Percentiles rank a stretch among this genome's conserved stretches.
phyloP scores from a whole-genome alignment of 768 basidiomycete species.

The Lyophyllum shimeji region DNA sequence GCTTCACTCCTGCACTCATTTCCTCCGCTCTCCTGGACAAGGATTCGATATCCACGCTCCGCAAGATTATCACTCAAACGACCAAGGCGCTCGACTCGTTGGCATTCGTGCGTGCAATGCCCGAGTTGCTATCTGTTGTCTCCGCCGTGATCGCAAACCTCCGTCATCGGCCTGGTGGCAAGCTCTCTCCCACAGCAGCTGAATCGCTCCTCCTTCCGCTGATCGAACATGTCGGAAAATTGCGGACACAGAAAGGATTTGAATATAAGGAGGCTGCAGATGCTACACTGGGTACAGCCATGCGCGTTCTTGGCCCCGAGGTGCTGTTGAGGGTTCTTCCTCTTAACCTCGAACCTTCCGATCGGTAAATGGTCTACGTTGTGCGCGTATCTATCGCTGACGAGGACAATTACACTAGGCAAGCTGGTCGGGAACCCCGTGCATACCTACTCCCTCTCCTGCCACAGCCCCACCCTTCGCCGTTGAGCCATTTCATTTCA shows the following conservation, averaged over 20 bases:
- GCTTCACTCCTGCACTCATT: conserved; percentile 68
- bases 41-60: conserved; percentile 53
- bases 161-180: conserved; percentile 43
- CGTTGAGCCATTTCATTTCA: conserved; percentile 79
- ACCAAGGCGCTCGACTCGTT: conserved; percentile 72
- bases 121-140: conserved; percentile 74
- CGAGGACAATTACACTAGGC: conserved; percentile 37
- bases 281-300: conserved; percentile 71
- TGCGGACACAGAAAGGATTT: conserved; percentile 79
- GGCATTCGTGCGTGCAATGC: conserved; percentile 70
- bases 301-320: conserved; percentile 84
- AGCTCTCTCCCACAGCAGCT: conserved; percentile 52
- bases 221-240: conserved; percentile 67
- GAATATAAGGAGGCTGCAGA: conserved; percentile 92
- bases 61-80: conserved; percentile 61
- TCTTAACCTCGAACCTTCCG: conserved; percentile 79
- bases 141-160: conserved; percentile 69
- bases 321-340: conserved; percentile 74
- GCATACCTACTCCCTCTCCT: conserved; percentile 92
- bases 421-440: conserved; percentile 77
- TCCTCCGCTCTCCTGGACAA: conserved; percentile 47
- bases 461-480: conserved; percentile 75
- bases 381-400: neutral
- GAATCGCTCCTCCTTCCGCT: conserved; percentile 70
- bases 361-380: conserved; percentile 52